phyloP scores from a whole-genome alignment of 2,329 filamentous ascomycete genomes.

The Epichloe sylvatica region DNA sequence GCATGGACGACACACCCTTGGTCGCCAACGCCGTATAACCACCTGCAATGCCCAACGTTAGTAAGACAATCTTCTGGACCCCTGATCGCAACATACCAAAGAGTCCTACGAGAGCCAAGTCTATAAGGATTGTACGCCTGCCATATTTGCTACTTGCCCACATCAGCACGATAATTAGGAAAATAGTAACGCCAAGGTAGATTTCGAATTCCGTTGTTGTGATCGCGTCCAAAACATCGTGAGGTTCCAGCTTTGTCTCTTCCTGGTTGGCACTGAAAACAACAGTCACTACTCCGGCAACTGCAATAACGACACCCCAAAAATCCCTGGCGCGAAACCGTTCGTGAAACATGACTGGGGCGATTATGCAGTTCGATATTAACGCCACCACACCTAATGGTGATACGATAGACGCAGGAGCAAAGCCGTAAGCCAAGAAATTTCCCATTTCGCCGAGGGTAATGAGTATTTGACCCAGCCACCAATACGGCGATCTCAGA shows the following conservation, averaged over 20 bases:
- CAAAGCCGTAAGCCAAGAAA: slow-evolving; percentile 94
- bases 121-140: slow-evolving; percentile 75
- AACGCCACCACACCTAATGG: slow-evolving; percentile 93
- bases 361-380: slow-evolving; percentile 93
- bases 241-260: slow-evolving; percentile 80
- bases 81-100: slow-evolving; percentile 51
- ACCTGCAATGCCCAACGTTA: slow-evolving; percentile 32
- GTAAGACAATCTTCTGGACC: background rate
- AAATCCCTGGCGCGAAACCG: slow-evolving; percentile 73
- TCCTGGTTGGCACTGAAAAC: slow-evolving; percentile 81
- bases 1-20: slow-evolving; percentile 88
- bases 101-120: slow-evolving; percentile 80
- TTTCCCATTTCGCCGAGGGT: slow-evolving; percentile 87
- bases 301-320: slow-evolving; percentile 74
- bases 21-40: slow-evolving; percentile 95
- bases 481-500: slow-evolving; percentile 88
- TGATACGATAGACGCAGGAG: slow-evolving; percentile 92
- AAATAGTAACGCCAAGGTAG: slow-evolving; percentile 65
- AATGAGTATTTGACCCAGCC: slow-evolving; percentile 86
- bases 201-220: slow-evolving; percentile 80
- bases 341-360: slow-evolving; percentile 87
- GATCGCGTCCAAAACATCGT: slow-evolving; percentile 82
- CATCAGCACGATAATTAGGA: slow-evolving; percentile 63
- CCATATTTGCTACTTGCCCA: slow-evolving; percentile 74
- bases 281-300: slow-evolving; percentile 79